Base-by-base conservation (phyloP, 495 filamentous ascomycete genomes). In the Tuber calosporum region DNA sequence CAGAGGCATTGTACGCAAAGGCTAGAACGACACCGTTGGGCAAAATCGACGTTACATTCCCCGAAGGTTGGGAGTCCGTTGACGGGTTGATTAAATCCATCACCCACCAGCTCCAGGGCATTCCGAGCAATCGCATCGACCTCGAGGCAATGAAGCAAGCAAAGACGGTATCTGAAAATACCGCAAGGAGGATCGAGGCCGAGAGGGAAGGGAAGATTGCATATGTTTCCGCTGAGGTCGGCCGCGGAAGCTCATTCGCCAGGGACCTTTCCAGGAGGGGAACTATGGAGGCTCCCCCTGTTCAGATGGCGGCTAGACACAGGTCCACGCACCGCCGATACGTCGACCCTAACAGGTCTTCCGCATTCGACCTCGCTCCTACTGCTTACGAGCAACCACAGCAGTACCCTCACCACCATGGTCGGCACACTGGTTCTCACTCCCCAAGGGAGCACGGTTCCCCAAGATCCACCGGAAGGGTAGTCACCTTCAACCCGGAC, bases 401-500 rank as follows among this genome's bases (percentile, higher is more conserved):
- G 53, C 26, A 17, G 13, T 66, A 75, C 17, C 58, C 53, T 20
- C 40, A 70, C 48, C 75, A 73, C 30, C 75, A 48, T 19, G 43
- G 53, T 40, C 67, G 53, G 37, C 72, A 41, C 19, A 66, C 76
- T 67, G 71, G 67, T 1, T 41, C 66, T 53, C 74, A 53, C 13
- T 68, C 58, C 20, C 70, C 66, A 5, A 70, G 77, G 30, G 68
- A 76, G n/a, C 36, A 69, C 41, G 71, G 73, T 6, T 72, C 69
- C 36, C 76, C 70, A 53, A 68, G 74, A 37, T 66, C 34, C 68
- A 77, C 53, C 43, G 58, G 72, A 9, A 36, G 34, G 53, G 74
- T 6, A 19, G 76, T 78, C n/a, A 71, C 76, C 15, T 78, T 78
- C 76, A 78, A 78, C 58, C 76, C 76, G 15, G 74, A 78, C 17